A percentile compares a stretch with the other conserved stretches of the same genome.
Conservation (phyloP, 257 asterid species). For the Solanum neorickii region DNA sequence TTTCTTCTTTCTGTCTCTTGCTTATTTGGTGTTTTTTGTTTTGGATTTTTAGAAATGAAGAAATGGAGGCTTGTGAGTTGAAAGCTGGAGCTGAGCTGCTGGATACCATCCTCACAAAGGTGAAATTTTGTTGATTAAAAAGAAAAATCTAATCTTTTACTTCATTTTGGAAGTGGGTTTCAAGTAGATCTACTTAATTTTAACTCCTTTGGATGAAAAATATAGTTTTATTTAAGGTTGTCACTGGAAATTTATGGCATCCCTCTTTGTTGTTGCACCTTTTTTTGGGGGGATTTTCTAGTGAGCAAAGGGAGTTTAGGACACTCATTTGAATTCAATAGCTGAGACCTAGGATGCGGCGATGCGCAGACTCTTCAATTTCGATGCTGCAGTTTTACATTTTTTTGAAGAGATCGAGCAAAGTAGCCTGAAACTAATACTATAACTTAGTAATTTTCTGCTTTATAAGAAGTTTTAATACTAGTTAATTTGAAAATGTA, state of each 20-base stretch:
- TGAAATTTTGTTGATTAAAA: not conserved
- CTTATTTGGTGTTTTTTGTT: not conserved
- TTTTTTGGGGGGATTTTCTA: not conserved
- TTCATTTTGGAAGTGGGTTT: not conserved
- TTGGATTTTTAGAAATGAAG: slow-evolving; percentile 15
- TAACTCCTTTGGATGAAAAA: not conserved
- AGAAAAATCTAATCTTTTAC: not conserved
- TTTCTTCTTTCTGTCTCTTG: not conserved
- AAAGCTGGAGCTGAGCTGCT: slow-evolving; percentile 41
- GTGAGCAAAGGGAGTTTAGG: not conserved
- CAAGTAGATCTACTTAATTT: not conserved
- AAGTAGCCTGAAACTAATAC: not conserved
- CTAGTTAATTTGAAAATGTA: not conserved
- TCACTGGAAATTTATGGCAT: not conserved
- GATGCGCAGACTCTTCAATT: not conserved
- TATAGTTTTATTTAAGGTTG: not conserved
- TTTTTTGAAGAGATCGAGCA: not conserved
- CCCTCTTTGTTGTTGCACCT: not conserved
- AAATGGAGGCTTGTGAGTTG: slow-evolving; percentile 31
- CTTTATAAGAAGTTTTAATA: not conserved
- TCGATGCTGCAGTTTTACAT: not conserved
- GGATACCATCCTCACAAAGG: slow-evolving; percentile 48
- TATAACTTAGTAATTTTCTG: not conserved
- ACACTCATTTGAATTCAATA: not conserved
- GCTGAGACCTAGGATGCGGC: not conserved